These are phyloP conservation scores for Linnemannia exigua DNA, from an alignment of 192 early-diverging fungal species.

Conservation along the genomic window DNA sequence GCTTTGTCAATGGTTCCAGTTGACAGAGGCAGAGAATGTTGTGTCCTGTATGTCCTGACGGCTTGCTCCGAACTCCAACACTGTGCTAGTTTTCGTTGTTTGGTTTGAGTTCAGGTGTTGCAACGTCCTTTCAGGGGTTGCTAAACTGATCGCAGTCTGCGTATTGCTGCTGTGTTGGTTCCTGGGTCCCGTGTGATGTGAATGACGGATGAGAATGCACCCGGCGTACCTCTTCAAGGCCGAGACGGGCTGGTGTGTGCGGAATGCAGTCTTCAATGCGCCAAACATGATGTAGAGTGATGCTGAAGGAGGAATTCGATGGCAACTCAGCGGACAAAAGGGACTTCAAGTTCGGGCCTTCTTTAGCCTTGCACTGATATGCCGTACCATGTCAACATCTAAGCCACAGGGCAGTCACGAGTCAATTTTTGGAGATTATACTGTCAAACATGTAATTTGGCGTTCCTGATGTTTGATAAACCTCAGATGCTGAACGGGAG, in stretches of 20 bases:
- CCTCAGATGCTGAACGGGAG: too few relatives aligned
- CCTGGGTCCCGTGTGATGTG: background rate
- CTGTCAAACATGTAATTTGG: too few relatives aligned
- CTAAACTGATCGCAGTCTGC: too few relatives aligned
- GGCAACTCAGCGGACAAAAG: background rate
- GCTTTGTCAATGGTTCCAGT: too few relatives aligned
- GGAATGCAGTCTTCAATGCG: conserved; percentile 37
- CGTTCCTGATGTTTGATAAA: too few relatives aligned
- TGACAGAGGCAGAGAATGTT: too few relatives aligned
- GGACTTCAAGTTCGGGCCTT: background rate
- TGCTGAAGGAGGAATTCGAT: background rate
- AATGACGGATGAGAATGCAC: background rate
- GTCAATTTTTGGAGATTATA: too few relatives aligned
- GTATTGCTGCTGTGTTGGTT: background rate
- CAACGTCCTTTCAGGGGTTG: too few relatives aligned
- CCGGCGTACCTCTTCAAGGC: conserved; percentile 33
- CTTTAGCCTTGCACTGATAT: background rate
- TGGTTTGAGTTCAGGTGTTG: too few relatives aligned
- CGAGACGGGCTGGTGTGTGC: conserved; percentile 39
- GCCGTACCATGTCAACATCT: conserved; percentile 12
- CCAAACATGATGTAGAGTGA: conserved; percentile 33
- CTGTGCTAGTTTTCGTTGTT: too few relatives aligned
- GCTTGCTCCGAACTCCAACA: too few relatives aligned
- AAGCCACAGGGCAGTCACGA: conserved; percentile 6
- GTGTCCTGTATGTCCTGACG: too few relatives aligned